Evolutionary conservation across 495 filamentous ascomycete species (phyloP).

Genomic region (Lasiosphaeria hispida): DNA sequence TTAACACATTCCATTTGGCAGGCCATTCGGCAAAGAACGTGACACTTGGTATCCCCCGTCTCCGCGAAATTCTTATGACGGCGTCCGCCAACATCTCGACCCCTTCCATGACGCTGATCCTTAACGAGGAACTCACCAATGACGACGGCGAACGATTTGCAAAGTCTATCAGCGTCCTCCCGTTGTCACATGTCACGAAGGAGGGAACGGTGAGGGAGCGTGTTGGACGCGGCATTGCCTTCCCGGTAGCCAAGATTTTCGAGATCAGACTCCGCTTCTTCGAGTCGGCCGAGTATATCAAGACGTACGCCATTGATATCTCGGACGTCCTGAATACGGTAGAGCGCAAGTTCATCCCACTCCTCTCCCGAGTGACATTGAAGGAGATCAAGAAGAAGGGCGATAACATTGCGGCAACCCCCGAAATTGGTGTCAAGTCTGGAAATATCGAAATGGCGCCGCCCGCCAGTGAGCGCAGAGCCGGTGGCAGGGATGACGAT

Average conservation of each 20-base stretch:
- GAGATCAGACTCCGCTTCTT: conserved; percentile 81
- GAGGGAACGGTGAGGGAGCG: conserved; percentile 75
- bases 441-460: conserved; percentile 63
- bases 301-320: conserved; percentile 78
- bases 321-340: conserved; percentile 73
- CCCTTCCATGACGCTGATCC: conserved; percentile 82
- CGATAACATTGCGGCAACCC: conserved; percentile 65
- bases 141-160: conserved; percentile 75
- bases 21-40: conserved; percentile 98
- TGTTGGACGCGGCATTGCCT: conserved; percentile 63
- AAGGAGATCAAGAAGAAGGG: conserved; percentile 77
- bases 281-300: conserved; percentile 73
- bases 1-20: conserved; percentile 99
- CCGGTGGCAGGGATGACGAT: conserved; percentile 54
- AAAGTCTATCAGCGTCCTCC: conserved; percentile 88
- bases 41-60: conserved; percentile 93
- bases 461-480: conserved; percentile 39
- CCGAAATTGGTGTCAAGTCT: conserved; percentile 75
- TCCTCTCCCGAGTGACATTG: conserved; percentile 63
- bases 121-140: conserved; percentile 68
- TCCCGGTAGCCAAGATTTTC: conserved; percentile 75
- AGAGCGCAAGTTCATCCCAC: conserved; percentile 74
- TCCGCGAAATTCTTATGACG: conserved; percentile 98
- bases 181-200: conserved; percentile 81
- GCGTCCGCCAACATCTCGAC: conserved; percentile 85